phyloP scores from a whole-genome alignment of 1,284 basidiomycete species.

The Apiotrichum veenhuisii region DNA sequence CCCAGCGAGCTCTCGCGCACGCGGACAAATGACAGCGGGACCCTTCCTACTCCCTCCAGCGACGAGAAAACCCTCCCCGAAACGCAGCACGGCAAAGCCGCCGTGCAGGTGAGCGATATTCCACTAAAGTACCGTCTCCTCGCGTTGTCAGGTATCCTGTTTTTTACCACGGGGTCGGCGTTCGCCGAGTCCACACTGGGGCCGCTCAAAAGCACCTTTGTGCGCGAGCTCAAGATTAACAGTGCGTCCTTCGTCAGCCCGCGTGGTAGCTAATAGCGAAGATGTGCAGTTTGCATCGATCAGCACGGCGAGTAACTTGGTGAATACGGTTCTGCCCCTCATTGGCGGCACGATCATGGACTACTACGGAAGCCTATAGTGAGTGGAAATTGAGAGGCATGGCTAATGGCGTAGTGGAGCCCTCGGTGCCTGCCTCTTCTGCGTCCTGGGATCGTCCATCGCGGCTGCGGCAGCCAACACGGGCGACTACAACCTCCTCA shows the following conservation, averaged over 20 bases:
- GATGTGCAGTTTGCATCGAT: conserved; percentile 50
- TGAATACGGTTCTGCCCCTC: conserved; percentile 51
- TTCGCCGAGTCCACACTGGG: conserved; percentile 34
- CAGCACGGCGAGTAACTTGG: conserved; percentile 43
- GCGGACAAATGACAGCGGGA: neutral
- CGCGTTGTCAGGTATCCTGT: conserved; percentile 34
- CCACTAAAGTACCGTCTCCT: conserved; percentile 15
- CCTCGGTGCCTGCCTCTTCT: conserved; percentile 13
- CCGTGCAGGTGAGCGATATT: conserved; percentile 3
- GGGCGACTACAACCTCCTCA: conserved; percentile 27
- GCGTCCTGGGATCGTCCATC: conserved; percentile 34
- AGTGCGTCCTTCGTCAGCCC: conserved; percentile 15
- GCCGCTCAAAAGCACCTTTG: conserved; percentile 46
- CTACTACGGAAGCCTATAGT: conserved; percentile 43
- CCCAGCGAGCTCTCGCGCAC: neutral
- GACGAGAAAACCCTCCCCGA: neutral
- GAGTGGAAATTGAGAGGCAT: neutral
- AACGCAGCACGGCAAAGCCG: neutral
- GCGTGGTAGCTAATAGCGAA: neutral
- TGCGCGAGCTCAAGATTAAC: conserved; percentile 40
- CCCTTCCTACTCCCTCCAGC: neutral
- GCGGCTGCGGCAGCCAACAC: conserved; percentile 26
- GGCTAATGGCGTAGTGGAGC: conserved; percentile 5
- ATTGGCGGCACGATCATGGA: conserved; percentile 51
- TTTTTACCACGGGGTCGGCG: conserved; percentile 36